phyloP scores from a whole-genome alignment of 148 eudicot species.

The Suaeda aralocaspica region DNA sequence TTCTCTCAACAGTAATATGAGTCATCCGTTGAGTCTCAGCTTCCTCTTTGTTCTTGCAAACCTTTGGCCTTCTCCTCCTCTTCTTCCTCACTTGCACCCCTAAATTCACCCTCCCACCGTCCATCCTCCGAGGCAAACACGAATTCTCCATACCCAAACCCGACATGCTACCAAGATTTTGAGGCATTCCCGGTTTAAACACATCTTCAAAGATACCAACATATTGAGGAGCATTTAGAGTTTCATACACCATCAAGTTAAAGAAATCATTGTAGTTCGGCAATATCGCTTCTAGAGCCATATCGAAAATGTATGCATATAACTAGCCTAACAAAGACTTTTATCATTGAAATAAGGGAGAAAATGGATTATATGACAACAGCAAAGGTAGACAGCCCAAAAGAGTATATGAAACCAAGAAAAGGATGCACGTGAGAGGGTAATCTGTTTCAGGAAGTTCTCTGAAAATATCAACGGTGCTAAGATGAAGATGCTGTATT shows the following conservation, averaged over 20 bases:
- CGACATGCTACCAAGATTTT: slow-evolving; percentile 7
- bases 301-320: slow-evolving; percentile 15
- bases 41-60: slow-evolving; percentile 83
- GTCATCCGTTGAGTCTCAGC: slow-evolving; percentile 89
- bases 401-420: not conserved
- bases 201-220: slow-evolving; percentile 13
- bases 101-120: slow-evolving; percentile 12
- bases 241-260: slow-evolving; percentile 60
- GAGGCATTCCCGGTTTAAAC: slow-evolving; percentile 8
- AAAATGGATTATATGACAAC: not conserved
- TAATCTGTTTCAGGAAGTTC: not conserved
- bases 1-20: slow-evolving; percentile 89
- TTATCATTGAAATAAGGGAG: not conserved
- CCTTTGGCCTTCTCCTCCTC: slow-evolving; percentile 51
- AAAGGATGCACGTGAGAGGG: slow-evolving; percentile 24
- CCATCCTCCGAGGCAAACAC: slow-evolving; percentile 1
- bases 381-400: not conserved
- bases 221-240: slow-evolving; percentile 29
- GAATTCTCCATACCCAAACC: not conserved
- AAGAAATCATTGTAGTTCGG: slow-evolving; percentile 52
- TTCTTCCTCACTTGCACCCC: slow-evolving; percentile 56
- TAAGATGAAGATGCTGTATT: slow-evolving; percentile 21
- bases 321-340: not conserved
- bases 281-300: slow-evolving; percentile 72
- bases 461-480: slow-evolving; percentile 12